Percentiles rank a stretch among this genome's conserved stretches.
Evolutionary conservation across 371 early-diverging fungal genomes (phyloP).

Genomic region (Conidiobolus incongruus): DNA sequence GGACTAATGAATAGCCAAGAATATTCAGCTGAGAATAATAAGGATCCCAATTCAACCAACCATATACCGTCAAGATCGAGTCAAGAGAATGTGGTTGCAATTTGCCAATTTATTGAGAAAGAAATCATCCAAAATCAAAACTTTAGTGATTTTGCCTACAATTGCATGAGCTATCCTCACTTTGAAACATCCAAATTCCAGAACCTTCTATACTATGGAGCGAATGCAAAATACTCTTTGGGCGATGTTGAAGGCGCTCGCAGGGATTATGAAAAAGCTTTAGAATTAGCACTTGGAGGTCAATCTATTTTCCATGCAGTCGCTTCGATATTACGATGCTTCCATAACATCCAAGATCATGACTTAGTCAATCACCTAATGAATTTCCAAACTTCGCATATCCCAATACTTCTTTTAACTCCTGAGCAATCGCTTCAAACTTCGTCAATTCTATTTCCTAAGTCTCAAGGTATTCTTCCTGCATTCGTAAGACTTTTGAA

Average conservation of each 20-base stretch:
- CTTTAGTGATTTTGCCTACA: constrained; percentile 4
- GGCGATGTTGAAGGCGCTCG: constrained; percentile 48
- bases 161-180: constrained; percentile 4
- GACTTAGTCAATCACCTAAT: constrained; percentile 6
- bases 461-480: constrained; percentile 35
- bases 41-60: neutral
- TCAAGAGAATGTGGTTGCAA: constrained; percentile 40
- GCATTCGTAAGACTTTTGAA: constrained; percentile 15
- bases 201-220: constrained; percentile 65
- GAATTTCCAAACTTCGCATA: neutral
- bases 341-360: constrained; percentile 6
- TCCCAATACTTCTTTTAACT: constrained; percentile 22
- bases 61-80: neutral
- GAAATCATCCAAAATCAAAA: constrained; percentile 18
- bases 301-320: constrained; percentile 24
- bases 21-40: too few species aligned
- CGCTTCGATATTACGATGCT: constrained; percentile 9
- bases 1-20: constrained; percentile 19
- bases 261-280: constrained; percentile 44
- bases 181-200: constrained; percentile 42
- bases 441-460: constrained; percentile 26
- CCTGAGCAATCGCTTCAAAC: constrained; percentile 41
- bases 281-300: constrained; percentile 56
- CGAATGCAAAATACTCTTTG: constrained; percentile 52
- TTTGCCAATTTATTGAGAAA: constrained; percentile 57